phyloP scores from a whole-genome alignment of 257 asterid species.

The Fraxinus anomala region DNA sequence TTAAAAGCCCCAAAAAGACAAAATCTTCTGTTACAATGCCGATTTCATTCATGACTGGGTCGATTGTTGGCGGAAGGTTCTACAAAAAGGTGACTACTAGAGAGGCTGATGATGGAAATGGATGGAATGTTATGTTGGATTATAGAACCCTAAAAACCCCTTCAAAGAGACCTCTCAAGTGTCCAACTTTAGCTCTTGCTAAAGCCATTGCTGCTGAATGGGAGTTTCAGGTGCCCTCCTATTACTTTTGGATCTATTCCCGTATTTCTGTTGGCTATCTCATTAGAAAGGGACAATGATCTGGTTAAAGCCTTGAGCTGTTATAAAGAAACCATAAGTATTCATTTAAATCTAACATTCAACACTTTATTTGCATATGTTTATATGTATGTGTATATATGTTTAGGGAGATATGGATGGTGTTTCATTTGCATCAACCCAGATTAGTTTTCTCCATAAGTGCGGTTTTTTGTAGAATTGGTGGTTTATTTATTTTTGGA shows the following conservation, averaged over 20 bases:
- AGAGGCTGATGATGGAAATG: conserved; percentile 84
- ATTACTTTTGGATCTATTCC: neutral
- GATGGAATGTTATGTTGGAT: conserved; percentile 94
- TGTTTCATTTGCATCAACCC: neutral
- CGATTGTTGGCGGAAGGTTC: conserved; percentile 88
- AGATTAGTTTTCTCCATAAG: neutral
- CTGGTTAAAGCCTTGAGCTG: neutral
- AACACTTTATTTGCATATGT: neutral
- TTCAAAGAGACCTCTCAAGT: conserved; percentile 71
- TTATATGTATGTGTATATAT: neutral
- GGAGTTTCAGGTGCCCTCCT: conserved; percentile 77
- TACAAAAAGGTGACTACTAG: conserved; percentile 75
- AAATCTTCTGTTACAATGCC: conserved; percentile 74
- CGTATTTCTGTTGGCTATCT: neutral
- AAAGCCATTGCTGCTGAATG: conserved; percentile 97
- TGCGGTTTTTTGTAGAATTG: conserved; percentile 8
- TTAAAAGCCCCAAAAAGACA: conserved; percentile 46
- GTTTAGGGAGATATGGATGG: neutral
- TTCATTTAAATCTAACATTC: neutral
- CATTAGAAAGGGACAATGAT: neutral
- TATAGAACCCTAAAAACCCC: conserved; percentile 93
- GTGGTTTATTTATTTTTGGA: neutral
- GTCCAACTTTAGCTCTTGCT: conserved; percentile 83
- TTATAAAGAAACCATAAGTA: neutral
- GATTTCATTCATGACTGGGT: conserved; percentile 89